Base-by-base conservation (phyloP, 148 eudicot genomes). In the Silene conica region DNA sequence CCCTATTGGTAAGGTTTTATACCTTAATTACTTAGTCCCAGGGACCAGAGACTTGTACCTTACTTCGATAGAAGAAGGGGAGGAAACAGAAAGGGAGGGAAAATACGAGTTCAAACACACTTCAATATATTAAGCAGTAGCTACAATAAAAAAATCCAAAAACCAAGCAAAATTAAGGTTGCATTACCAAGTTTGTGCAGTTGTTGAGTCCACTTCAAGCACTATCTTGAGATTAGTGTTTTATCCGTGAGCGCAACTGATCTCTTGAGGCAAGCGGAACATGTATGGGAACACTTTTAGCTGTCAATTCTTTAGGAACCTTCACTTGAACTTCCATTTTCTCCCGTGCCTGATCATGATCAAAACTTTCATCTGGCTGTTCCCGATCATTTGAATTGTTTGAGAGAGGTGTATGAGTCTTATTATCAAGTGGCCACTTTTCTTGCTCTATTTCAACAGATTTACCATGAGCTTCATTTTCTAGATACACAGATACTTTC, bases 211-310 rank as follows among this genome's bases (percentile, higher is more conserved):
- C 31, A 23, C 71, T 69, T 68, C 54, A 67, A 28, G 73, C 21
- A 38, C 45, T 38, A 66, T 31, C 25, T 66, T 15, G 60, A 63
- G 74, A 41, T 63, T 55, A 66, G 60, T 34, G 72, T 26, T 79
- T 70, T 18, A 43, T 56, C 72, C 78, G 71, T 20, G 75, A 75
- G 72, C 82, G 71, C 64, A 79, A 48, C 18, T 45, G 64, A 45
- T 43, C 46, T 46, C 25, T 70, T 13, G 78, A 79, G 50, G 82
- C 64, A 64, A 79, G 78, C 25, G 82, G 82, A 65, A 79, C 78
- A 5, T 25, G 67, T 56, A 64, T 34, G 22, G 67, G 52, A 55
- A 19, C 38, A 55, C 8, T 14, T 66, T 74, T 79, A 57, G 71
- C 43, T 25, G 67, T 28, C 66, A 60, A 68, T 22, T 69, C 59